Percentiles rank a stretch among this genome's conserved stretches.
Evolutionary conservation across 805 yeast genomes (phyloP).

Genomic region (Kuraishia cidri): DNA sequence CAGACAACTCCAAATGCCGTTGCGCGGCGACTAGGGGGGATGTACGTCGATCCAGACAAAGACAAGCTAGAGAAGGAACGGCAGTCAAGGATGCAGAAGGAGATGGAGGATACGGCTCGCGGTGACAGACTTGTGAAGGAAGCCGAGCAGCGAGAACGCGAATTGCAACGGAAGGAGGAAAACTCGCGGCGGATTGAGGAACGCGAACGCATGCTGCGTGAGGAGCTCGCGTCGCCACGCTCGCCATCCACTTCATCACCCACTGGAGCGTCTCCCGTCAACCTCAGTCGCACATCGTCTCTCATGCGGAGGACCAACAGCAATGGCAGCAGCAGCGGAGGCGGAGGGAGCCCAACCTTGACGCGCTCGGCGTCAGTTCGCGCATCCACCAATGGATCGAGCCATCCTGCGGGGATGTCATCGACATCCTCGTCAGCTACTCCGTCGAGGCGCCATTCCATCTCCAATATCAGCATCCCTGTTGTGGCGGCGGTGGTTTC

Average conservation of each 20-base stretch:
- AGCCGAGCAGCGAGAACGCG: constrained; percentile 10
- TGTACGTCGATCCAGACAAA: constrained; percentile 15
- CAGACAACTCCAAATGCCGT: no score
- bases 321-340: no score
- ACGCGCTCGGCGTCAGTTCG: no score
- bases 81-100: constrained; percentile 14
- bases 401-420: no score
- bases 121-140: constrained; percentile 13
- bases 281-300: neutral
- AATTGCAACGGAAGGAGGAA: constrained; percentile 6
- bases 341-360: no score
- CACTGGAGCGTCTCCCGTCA: no score
- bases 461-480: no score
- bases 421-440: no score
- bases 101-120: constrained; percentile 13
- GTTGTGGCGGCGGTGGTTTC: no score
- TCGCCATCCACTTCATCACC: constrained; percentile 1
- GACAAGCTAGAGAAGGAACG: constrained; percentile 13
- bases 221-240: constrained; percentile 6
- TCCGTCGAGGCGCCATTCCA: no score
- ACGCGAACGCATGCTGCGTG: constrained; percentile 11
- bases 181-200: constrained; percentile 10
- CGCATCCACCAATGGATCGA: no score
- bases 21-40: constrained; percentile 11
- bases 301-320: no score